Conservation (phyloP, 2,329 filamentous ascomycete species). For the Aspergillus pseudonomiae region DNA sequence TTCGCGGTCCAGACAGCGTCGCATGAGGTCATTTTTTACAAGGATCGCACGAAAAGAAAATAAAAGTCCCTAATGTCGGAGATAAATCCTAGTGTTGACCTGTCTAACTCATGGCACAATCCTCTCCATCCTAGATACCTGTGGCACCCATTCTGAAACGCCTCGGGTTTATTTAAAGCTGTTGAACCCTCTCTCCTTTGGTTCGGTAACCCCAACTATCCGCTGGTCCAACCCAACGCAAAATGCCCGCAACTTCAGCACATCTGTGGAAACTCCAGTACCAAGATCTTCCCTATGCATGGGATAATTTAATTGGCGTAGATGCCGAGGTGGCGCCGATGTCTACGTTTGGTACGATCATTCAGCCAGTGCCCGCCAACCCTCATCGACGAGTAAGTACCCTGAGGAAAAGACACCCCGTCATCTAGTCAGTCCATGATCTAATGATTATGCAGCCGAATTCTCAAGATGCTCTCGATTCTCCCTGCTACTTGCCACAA, state of each 20-base stretch:
- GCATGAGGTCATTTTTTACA: neutral
- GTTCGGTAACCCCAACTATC: neutral
- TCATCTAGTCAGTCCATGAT: neutral
- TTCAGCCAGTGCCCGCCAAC: neutral
- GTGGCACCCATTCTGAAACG: neutral
- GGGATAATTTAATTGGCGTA: neutral
- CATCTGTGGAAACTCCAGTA: neutral
- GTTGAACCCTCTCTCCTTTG: neutral
- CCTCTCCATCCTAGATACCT: neutral
- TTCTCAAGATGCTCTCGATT: neutral
- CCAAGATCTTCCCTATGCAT: slow-evolving; percentile 2
- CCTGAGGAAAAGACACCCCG: neutral
- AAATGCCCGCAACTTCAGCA: neutral
- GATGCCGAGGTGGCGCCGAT: neutral
- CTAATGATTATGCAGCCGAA: neutral
- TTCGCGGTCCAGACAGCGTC: slow-evolving; percentile 1
- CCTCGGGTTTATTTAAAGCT: neutral
- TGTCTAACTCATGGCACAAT: slow-evolving; percentile 1
- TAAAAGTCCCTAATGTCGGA: slow-evolving; percentile 3
- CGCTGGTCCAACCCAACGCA: neutral
- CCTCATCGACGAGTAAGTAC: neutral
- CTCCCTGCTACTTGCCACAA: slow-evolving; percentile 1
- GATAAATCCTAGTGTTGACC: neutral
- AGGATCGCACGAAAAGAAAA: neutral
- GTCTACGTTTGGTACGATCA: neutral